These are phyloP conservation scores for Aspergillus intermedius DNA, from an alignment of 2,329 filamentous ascomycete genomes.

Conservation along the genomic window DNA sequence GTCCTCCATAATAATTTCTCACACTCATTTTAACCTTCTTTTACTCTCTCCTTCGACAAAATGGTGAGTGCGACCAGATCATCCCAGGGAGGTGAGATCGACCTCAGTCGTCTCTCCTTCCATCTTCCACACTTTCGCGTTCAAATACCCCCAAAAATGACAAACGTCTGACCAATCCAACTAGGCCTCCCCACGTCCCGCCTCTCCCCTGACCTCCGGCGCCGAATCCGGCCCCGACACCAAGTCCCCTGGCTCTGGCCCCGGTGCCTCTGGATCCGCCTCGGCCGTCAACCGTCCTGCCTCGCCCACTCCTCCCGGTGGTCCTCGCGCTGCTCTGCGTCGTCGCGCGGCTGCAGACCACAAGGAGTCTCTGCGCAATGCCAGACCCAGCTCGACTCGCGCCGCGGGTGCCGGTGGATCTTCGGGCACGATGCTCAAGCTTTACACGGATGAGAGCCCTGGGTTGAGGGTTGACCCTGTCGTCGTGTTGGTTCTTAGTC, in stretches of 20 bases:
- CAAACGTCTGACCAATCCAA: neutral
- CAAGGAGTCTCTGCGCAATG: constrained; percentile 95
- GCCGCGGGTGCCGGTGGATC: constrained; percentile 91
- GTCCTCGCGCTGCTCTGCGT: constrained; percentile 90
- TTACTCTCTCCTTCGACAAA: constrained; percentile 15
- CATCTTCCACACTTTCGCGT: neutral
- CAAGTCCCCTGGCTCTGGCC: constrained; percentile 34
- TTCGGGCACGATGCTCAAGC: constrained; percentile 96
- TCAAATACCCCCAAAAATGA: constrained; percentile 4
- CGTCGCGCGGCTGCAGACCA: constrained; percentile 93
- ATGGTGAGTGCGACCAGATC: constrained; percentile 17
- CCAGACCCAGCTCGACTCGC: constrained; percentile 82
- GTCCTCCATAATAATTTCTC: neutral
- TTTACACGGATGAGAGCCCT: constrained; percentile 97
- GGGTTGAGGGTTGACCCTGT: constrained; percentile 97
- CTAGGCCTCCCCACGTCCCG: constrained; percentile 35
- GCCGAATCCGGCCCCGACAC: constrained; percentile 41
- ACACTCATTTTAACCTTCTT: constrained; percentile 7
- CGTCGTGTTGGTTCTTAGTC: constrained; percentile 88
- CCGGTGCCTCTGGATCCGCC: constrained; percentile 54
- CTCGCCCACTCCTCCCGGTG: constrained; percentile 84
- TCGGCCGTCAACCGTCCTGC: constrained; percentile 68
- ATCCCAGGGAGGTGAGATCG: neutral
- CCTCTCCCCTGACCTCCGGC: constrained; percentile 40
- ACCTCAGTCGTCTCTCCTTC: constrained; percentile 3